These are phyloP conservation scores for Pythium utonaiense DNA, from an alignment of 352 stramenopile species.

Conservation along the genomic window DNA sequence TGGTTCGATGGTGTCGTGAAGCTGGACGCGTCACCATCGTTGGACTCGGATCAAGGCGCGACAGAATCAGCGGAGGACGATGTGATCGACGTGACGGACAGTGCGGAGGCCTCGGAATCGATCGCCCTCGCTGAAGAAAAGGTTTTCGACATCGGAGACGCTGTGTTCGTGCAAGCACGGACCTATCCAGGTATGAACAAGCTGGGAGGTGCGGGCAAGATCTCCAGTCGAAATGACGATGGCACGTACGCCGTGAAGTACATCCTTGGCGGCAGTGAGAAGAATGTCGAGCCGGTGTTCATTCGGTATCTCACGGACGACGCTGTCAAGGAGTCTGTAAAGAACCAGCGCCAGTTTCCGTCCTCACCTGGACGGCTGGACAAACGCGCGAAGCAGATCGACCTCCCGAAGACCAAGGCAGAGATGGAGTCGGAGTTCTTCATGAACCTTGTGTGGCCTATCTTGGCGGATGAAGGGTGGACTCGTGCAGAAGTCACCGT, in stretches of 20 bases:
- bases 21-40: not conserved
- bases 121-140: not conserved
- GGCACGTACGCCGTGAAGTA: conserved; percentile 84
- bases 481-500: conserved; percentile 38
- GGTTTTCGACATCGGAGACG: conserved; percentile 51
- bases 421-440: conserved; percentile 64
- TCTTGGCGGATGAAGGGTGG: conserved; percentile 73
- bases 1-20: not conserved
- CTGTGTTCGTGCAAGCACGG: conserved; percentile 70
- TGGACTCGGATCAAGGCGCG: not conserved
- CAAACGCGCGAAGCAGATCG: conserved; percentile 5
- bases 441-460: conserved; percentile 74
- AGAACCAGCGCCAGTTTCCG: conserved; percentile 36
- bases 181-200: conserved; percentile 82
- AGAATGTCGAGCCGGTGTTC: conserved; percentile 53
- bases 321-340: conserved; percentile 72
- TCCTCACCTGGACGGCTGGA: conserved; percentile 4
- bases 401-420: conserved; percentile 8
- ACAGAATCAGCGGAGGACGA: not conserved
- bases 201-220: conserved; percentile 51
- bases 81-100: conserved; percentile 2
- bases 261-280: conserved; percentile 73
- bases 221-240: conserved; percentile 54
- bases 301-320: conserved; percentile 67
- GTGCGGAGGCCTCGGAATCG: not conserved